Percentiles rank a stretch among this genome's conserved stretches.
phyloP scores from a whole-genome alignment of 1,139 yeast genomes.

The Hyphopichia fennica region DNA sequence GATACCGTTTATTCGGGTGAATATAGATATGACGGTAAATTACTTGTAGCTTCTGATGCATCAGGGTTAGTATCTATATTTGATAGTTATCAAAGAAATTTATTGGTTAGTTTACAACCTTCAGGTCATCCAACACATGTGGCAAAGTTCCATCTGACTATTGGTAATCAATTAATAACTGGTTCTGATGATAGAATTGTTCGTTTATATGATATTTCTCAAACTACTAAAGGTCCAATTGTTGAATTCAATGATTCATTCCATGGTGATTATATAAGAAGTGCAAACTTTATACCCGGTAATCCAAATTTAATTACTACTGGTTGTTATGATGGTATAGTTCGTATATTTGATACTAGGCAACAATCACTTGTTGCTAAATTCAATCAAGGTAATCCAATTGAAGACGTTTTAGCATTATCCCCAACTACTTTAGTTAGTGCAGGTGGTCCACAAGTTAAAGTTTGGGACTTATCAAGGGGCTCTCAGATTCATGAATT shows the following conservation, averaged over 20 bases:
- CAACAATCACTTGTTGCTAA: slow-evolving; percentile 40
- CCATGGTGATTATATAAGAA: slow-evolving; percentile 86
- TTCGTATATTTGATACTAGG: slow-evolving; percentile 86
- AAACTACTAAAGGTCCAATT: slow-evolving; percentile 63
- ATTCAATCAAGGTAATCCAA: slow-evolving; percentile 60
- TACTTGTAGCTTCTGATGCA: slow-evolving; percentile 86
- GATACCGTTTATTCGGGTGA: slow-evolving; percentile 89
- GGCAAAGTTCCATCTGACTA: slow-evolving; percentile 83
- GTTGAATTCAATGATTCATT: slow-evolving; percentile 59
- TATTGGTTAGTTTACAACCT: slow-evolving; percentile 78
- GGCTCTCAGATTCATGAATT: slow-evolving; percentile 64
- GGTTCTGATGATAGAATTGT: slow-evolving; percentile 92
- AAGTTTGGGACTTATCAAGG: slow-evolving; percentile 89
- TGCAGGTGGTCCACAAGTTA: slow-evolving; percentile 86
- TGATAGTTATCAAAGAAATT: slow-evolving; percentile 73
- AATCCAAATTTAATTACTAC: slow-evolving; percentile 77
- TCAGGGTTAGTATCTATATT: slow-evolving; percentile 83
- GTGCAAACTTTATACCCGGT: slow-evolving; percentile 76
- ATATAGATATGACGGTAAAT: slow-evolving; percentile 77
- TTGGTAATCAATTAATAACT: slow-evolving; percentile 71
- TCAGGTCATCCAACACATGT: slow-evolving; percentile 89
- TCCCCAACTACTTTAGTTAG: slow-evolving; percentile 78
- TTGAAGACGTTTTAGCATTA: slow-evolving; percentile 81
- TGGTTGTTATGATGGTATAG: slow-evolving; percentile 89
- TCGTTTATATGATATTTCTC: slow-evolving; percentile 85